phyloP scores from a whole-genome alignment of 306 rosid genomes.

The Cicer cuneatum region DNA sequence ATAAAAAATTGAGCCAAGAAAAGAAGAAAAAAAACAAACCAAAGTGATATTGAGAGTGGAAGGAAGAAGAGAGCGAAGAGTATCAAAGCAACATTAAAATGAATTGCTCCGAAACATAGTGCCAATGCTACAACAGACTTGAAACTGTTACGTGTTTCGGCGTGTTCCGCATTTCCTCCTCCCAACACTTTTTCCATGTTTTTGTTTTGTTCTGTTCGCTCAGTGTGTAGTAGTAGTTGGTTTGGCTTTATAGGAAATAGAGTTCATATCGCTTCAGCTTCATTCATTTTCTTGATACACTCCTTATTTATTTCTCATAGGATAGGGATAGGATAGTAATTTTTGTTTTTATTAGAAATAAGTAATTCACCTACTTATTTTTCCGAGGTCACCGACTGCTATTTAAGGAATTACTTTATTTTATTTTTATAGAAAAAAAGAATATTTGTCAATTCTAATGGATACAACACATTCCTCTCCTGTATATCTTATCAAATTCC shows the following conservation, averaged over 20 bases:
- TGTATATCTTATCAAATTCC: too few relatives aligned
- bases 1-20: neutral
- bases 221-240: too few relatives aligned
- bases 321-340: too few relatives aligned
- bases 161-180: slow-evolving; percentile 46
- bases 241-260: neutral
- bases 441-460: too few relatives aligned
- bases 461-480: too few relatives aligned
- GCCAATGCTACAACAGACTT: slow-evolving; percentile 53
- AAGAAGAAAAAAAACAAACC: slow-evolving; percentile 37
- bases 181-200: slow-evolving; percentile 44
- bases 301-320: too few relatives aligned
- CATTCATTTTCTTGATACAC: too few relatives aligned
- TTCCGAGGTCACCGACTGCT: too few relatives aligned
- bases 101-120: slow-evolving; percentile 73
- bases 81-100: slow-evolving; percentile 54
- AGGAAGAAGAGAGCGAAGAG: slow-evolving; percentile 64
- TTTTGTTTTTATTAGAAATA: too few relatives aligned
- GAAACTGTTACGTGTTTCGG: slow-evolving; percentile 29
- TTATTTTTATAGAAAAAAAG: too few relatives aligned
- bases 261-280: neutral
- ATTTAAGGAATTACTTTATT: too few relatives aligned
- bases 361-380: too few relatives aligned
- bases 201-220: neutral
- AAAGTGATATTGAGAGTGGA: slow-evolving; percentile 59